Percentiles rank a stretch among this genome's conserved stretches.
phyloP scores from a whole-genome alignment of 2,329 filamentous ascomycete species.

The Plectosphaerella sp. region DNA sequence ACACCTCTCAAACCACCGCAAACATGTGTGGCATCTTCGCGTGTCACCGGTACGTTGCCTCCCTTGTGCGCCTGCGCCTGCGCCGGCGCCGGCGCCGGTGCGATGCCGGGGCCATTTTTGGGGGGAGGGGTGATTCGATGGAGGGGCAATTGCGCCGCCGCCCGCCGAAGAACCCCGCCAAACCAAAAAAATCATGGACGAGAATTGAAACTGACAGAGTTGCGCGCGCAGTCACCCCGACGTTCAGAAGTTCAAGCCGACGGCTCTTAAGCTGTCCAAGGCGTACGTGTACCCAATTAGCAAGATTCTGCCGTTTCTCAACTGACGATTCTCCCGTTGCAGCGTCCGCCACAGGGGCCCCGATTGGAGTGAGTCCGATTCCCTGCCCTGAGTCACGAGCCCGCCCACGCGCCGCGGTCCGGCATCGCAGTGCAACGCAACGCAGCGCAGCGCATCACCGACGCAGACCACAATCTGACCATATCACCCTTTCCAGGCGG shows the following conservation, averaged over 20 bases:
- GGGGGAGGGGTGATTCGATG: constrained; percentile 14
- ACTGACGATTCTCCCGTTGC: constrained; percentile 32
- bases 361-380: constrained; percentile 82
- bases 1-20: constrained; percentile 18
- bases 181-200: constrained; percentile 4
- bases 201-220: constrained; percentile 9
- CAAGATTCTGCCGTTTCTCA: not conserved
- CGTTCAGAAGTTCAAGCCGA: constrained; percentile 94
- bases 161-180: constrained; percentile 27
- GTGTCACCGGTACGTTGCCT: constrained; percentile 71
- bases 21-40: constrained; percentile 97
- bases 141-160: constrained; percentile 29
- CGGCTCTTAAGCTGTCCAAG: constrained; percentile 88
- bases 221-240: constrained; percentile 67
- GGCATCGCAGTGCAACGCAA: constrained; percentile 1
- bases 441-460: constrained; percentile 14
- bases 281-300: constrained; percentile 56
- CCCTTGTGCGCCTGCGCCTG: not conserved
- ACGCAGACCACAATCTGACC: constrained; percentile 14
- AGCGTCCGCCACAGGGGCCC: constrained; percentile 94
- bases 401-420: not conserved
- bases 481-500: constrained; percentile 55
- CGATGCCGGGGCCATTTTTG: constrained; percentile 9
- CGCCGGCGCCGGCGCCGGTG: not conserved
- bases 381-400: constrained; percentile 10